Evolutionary conservation across 148 eudicot species (phyloP), one percentile per base, ranked within the genome.

Genomic region (Rhododendron williamsianum): DNA sequence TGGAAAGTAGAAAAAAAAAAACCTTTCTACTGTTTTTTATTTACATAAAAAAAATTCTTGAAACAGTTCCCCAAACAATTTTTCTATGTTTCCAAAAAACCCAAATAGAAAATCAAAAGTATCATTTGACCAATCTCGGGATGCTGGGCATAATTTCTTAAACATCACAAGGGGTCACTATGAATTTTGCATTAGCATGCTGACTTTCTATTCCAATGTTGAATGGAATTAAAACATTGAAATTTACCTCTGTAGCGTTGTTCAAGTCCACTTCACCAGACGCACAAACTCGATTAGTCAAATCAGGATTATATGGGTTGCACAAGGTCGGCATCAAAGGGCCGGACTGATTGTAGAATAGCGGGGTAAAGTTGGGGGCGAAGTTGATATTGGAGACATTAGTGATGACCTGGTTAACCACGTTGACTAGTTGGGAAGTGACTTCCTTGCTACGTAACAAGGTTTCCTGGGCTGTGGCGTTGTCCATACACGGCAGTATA

Each of bases 311-410:
- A 77, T 89, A 95, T 0, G 99, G 99, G 85, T 94, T 92, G 91
- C 99, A 96, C 35, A 96, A 81, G 87, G 83, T 86, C 1, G 99
- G 97, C 82, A 96, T 6, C 30, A 87, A 56, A 9, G 98, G 99
- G 69, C 99, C 99, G 2, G 99, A 94, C 85, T 96, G 99, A 78
- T 96, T 96, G 87, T 83, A 96, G 92, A 92, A 96, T 49, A 96
- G 71, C 3, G 96, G 98, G 21, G 51, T 86, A 41, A 95, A 91
- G 85, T 86, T 90, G 36, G 98, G 94, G 21, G 96, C 79, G 63
- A 94, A 93, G 81, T 96, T 96, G 82, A 88, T 90, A 91, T 96
- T 96, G 2, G 97, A 91, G 85, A 95, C 91, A 65, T 95, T 94
- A 84, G 93, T 92, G 85, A 95, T 93, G 89, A 95, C 97, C 9